Base-by-base conservation (phyloP, 208 protist genomes). In the Vickermania ingenoplastis region DNA sequence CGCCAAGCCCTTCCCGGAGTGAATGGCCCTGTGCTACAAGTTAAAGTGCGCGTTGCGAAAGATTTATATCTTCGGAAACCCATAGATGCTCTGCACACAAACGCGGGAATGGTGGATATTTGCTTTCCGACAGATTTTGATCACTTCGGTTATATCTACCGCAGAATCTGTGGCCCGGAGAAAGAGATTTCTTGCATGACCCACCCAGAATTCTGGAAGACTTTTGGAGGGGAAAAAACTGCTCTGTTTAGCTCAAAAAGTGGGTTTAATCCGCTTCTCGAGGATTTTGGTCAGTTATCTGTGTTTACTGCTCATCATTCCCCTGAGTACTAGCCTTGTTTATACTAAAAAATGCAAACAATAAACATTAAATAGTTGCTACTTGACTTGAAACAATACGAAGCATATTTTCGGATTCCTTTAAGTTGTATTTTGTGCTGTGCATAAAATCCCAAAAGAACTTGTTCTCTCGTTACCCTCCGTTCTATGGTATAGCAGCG, bases 101-200 rank as follows among this genome's bases (percentile, higher is more conserved):
- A 91, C 61, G 79, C 82, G 7, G 89, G 89, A 28, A 86, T 90
- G 82, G 68, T 90, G 29, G 86, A 95, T 56, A 86, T 95, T 48
- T 91, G 81, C 65, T 95, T 92, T 56, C 86, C 85, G 0, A 95
- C 89, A 11, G 79, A 95, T 59, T 95, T 92, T 73, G 77, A 87
- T 1, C 73, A 86, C 53, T 69, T 95, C 11, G 36, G 56, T 27
- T 58, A 56, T 1, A 79, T 91, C 24, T 95, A 95, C 63, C 26
- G 55, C 1, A 63, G 61, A 26, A 71, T 92, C 23, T 92, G 83
- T 45, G 83, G 83, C n/a, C 27, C 56, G 17, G 65, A 92, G 41
- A 90, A 94, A 57, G 77, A 89, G 55, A 41, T 84, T 0, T 62
- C 71, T 29, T 82, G 67, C 25, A 77, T 92, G 73, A 63, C 59